Conservation (phyloP, 345 rosid genomes). For the Boechera stricta region DNA sequence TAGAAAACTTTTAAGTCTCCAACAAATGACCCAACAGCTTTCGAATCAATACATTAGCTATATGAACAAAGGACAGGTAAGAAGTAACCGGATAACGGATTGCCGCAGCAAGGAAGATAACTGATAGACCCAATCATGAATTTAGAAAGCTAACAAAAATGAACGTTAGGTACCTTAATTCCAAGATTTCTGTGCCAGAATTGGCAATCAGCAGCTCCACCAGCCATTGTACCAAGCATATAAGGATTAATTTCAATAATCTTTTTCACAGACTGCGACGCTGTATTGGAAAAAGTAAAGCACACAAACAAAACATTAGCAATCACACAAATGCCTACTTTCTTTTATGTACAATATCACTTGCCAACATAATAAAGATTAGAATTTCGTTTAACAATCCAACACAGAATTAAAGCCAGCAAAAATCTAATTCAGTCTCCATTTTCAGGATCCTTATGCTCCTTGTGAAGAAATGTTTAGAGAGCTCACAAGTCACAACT, state of each 20-base stretch:
- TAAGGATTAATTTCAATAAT: constrained; percentile 91
- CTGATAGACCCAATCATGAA: background rate
- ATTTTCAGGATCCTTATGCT: background rate
- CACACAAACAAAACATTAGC: constrained; percentile 15
- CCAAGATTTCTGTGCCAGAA: constrained; percentile 93
- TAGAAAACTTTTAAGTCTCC: background rate
- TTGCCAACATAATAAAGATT: background rate
- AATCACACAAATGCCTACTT: background rate
- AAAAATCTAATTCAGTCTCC: background rate
- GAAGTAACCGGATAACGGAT: background rate
- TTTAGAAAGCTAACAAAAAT: background rate
- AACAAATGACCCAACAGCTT: background rate
- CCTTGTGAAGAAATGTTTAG: too few relatives aligned
- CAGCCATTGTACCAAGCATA: constrained; percentile 96
- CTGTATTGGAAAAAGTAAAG: constrained; percentile 40
- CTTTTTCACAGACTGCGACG: constrained; percentile 84
- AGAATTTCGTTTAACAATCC: background rate
- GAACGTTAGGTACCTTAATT: constrained; percentile 58
- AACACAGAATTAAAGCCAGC: background rate
- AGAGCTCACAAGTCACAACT: background rate
- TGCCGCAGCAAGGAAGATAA: background rate
- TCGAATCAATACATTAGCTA: background rate
- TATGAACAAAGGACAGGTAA: background rate
- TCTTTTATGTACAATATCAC: background rate
- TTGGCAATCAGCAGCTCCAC: constrained; percentile 94